Evolutionary conservation across 2,329 filamentous ascomycete genomes (phyloP).

Genomic region (Dichotomopilus funicola): DNA sequence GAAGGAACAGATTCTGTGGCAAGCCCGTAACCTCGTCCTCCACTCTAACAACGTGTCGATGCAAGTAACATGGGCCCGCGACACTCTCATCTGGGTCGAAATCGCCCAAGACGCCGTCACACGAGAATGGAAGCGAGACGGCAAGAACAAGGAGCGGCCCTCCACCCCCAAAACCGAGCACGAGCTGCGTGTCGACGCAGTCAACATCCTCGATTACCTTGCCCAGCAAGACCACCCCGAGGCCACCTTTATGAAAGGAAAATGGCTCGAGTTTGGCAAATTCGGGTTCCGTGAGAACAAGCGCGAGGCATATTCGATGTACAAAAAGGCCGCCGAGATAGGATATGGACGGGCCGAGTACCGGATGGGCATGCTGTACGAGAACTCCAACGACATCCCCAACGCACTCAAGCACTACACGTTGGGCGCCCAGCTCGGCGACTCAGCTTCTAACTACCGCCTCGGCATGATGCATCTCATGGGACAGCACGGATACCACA

Average conservation of each 20-base stretch:
- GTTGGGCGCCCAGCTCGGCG: slow-evolving; percentile 67
- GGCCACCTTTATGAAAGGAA: slow-evolving; percentile 87
- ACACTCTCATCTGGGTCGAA: slow-evolving; percentile 83
- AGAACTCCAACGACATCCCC: slow-evolving; percentile 84
- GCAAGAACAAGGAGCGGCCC: slow-evolving; percentile 49
- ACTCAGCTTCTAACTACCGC: slow-evolving; percentile 81
- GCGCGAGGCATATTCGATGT: slow-evolving; percentile 85
- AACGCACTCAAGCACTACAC: slow-evolving; percentile 92
- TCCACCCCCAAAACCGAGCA: slow-evolving; percentile 83
- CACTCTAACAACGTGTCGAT: slow-evolving; percentile 93
- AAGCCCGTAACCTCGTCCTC: slow-evolving; percentile 73
- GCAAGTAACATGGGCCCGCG: slow-evolving; percentile 94
- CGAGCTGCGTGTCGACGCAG: slow-evolving; percentile 77
- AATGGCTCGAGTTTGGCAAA: slow-evolving; percentile 98
- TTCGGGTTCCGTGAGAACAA: slow-evolving; percentile 88
- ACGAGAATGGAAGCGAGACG: slow-evolving; percentile 47
- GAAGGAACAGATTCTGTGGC: slow-evolving; percentile 83
- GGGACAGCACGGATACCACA: slow-evolving; percentile 83
- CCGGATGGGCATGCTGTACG: slow-evolving; percentile 96
- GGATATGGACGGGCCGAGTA: slow-evolving; percentile 89
- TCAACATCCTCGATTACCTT: slow-evolving; percentile 87
- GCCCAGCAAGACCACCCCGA: slow-evolving; percentile 89
- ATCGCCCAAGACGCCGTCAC: slow-evolving; percentile 70
- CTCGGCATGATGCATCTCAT: slow-evolving; percentile 96
- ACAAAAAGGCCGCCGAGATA: slow-evolving; percentile 76